Base-by-base conservation (phyloP, 495 filamentous ascomycete genomes). In the Penicillium odoratum region DNA sequence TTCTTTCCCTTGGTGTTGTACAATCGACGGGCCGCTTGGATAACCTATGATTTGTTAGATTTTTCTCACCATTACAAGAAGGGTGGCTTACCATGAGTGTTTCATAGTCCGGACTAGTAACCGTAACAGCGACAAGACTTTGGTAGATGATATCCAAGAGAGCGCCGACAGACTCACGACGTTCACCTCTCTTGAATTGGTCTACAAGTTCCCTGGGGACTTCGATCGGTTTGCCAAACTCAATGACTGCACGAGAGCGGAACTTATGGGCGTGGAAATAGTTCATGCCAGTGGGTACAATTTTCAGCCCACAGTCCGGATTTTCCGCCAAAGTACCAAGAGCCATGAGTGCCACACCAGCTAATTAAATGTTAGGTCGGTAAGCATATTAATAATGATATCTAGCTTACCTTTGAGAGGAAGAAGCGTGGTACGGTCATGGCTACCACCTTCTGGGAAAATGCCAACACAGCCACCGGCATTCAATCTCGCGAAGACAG, bases 261-360 rank as follows among this genome's bases (percentile, higher is more conserved):
- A 99, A 99, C 70, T 98, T 99, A 76, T 99, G 94, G 5, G 94
- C 89, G 73, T 99, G 94, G 75, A 99, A 99, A 73, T 99, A 99
- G 68, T 99, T 99, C 94, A 98, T 98, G 58, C 95, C 95, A 49
- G 92, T 93, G n/a, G 95, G 95, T n/a, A 99, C 89, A 64, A 99
- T 98, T 71, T 91, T 95, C 60, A 99, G 69, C n/a, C 89, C 92
- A 68, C 89, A 97, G 60, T 95, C 81, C 4, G 93, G 94, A 48
- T 91, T 83, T 42, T 89, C 86, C n/a, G 90, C 90, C 30, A 99
- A 79, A 4, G 95, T 90, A 21, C 93, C 94, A 48, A 99, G 83
- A 25, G 94, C 94, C 93, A 99, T 99, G 59, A 99, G 89, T 48
- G 94, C 94, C 51, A 99, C 91, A 69, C 94, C 94, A 69, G 94